Percentiles rank a stretch among this genome's conserved stretches.
Evolutionary conservation across 2,329 filamentous ascomycete species (phyloP).

Genomic region (Berkeleyomyces basicola): DNA sequence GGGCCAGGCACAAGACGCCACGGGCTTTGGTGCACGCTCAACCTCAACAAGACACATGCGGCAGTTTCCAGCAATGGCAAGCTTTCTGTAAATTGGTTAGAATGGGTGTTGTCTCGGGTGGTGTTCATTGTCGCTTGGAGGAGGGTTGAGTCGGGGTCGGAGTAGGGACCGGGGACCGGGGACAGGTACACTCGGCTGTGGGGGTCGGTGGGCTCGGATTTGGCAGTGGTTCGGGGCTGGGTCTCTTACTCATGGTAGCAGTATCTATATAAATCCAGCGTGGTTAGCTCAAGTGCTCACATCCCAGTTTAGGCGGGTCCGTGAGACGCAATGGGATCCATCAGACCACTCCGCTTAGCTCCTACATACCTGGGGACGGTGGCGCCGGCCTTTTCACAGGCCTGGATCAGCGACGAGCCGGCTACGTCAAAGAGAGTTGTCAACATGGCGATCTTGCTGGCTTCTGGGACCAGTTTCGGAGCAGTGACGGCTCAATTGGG

Average conservation of each 20-base stretch:
- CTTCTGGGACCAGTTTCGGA: neutral
- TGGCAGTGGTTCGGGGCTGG: conserved; percentile 14
- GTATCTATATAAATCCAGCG: conserved; percentile 43
- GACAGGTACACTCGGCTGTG: neutral
- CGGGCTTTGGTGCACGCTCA: conserved; percentile 87
- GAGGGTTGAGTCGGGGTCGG: neutral
- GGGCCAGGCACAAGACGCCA: conserved; percentile 96
- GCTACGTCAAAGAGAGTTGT: conserved; percentile 35
- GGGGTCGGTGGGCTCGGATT: conserved; percentile 15
- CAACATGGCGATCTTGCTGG: conserved; percentile 7
- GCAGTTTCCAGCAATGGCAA: conserved; percentile 98
- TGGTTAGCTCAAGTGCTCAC: conserved; percentile 4
- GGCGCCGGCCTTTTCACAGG: conserved; percentile 91
- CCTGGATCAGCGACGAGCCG: conserved; percentile 93
- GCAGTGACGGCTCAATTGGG: conserved; percentile 14
- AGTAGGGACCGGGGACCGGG: neutral
- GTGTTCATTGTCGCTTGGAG: too few relatives aligned
- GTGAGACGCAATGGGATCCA: conserved; percentile 3
- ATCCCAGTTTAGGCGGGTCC: neutral
- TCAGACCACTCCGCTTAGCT: conserved; percentile 2
- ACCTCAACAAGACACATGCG: conserved; percentile 99
- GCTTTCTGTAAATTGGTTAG: conserved; percentile 44
- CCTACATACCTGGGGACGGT: conserved; percentile 61
- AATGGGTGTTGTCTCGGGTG: neutral
- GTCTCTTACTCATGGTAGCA: conserved; percentile 85